Evolutionary conservation across 345 rosid species (phyloP).

Genomic region (Gossypium longicalyx): DNA sequence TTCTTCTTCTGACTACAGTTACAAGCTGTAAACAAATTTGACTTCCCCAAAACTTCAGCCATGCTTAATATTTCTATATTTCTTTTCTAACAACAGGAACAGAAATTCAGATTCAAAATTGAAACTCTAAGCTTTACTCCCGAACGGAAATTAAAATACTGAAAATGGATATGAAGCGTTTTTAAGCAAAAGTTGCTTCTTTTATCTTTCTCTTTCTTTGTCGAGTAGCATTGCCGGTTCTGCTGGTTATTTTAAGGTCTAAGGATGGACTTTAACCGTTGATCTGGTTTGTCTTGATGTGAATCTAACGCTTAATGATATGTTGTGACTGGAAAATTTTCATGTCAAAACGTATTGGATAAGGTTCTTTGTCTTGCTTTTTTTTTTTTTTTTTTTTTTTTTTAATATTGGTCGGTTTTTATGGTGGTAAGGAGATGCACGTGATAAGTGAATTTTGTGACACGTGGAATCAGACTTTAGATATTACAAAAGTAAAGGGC

Average conservation of each 20-base stretch:
- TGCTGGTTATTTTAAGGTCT: conserved; percentile 4
- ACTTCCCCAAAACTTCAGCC: conserved; percentile 49
- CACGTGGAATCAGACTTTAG: conserved; percentile 24
- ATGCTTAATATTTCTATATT: conserved; percentile 9
- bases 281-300: neutral
- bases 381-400: neutral
- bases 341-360: conserved; percentile 25
- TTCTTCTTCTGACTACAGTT: conserved; percentile 24
- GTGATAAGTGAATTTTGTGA: neutral
- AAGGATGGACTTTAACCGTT: conserved; percentile 1
- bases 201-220: neutral
- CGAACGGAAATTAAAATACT: conserved; percentile 7
- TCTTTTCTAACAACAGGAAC: conserved; percentile 3
- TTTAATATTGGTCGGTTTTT: conserved; percentile 9
- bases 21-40: conserved; percentile 34
- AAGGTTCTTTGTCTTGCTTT: conserved; percentile 15
- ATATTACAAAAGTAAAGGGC: neutral
- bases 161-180: neutral
- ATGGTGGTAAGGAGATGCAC: conserved; percentile 5
- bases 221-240: conserved; percentile 8
- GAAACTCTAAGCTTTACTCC: conserved; percentile 3
- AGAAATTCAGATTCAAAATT: conserved; percentile 7
- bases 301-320: conserved; percentile 20
- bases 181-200: conserved; percentile 1
- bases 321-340: neutral